These are phyloP conservation scores for Chrysanthemum lavandulifolium DNA, from an alignment of 129 eudicot species.

Conservation along the genomic window DNA sequence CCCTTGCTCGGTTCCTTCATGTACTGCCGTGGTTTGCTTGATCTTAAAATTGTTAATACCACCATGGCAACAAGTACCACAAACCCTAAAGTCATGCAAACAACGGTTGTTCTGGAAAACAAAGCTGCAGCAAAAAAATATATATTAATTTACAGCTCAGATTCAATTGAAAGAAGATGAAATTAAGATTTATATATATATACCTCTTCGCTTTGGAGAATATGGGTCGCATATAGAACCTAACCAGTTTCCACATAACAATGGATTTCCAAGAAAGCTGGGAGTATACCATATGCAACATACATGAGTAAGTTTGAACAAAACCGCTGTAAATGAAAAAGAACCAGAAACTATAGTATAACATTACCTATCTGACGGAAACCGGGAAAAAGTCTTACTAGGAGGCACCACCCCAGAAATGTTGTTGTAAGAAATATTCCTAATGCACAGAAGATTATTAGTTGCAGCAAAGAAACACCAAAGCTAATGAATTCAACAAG, in stretches of 20 bases:
- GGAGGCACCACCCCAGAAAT: constrained; percentile 66
- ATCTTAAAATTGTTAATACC: constrained; percentile 47
- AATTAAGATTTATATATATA: not conserved
- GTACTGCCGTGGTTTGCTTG: constrained; percentile 45
- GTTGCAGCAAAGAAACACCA: not conserved
- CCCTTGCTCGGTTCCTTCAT: constrained; percentile 42
- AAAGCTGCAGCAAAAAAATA: constrained; percentile 37
- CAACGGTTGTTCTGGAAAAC: constrained; percentile 55
- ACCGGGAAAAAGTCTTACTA: constrained; percentile 60
- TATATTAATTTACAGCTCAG: not conserved
- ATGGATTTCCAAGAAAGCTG: constrained; percentile 82
- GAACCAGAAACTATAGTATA: not conserved
- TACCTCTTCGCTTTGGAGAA: constrained; percentile 61
- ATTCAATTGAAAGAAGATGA: not conserved
- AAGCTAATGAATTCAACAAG: not conserved
- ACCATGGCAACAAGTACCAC: constrained; percentile 59
- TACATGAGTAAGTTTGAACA: not conserved
- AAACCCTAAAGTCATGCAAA: constrained; percentile 64
- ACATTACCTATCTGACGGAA: constrained; percentile 68
- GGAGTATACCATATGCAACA: not conserved
- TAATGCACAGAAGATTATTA: constrained; percentile 26
- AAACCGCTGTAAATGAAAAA: not conserved
- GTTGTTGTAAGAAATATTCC: constrained; percentile 84
- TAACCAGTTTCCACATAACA: constrained; percentile 78
- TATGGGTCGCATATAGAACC: constrained; percentile 77